These are phyloP conservation scores for Psophocarpus tetragonolobus DNA, from an alignment of 306 rosid genomes.

Conservation along the genomic window DNA sequence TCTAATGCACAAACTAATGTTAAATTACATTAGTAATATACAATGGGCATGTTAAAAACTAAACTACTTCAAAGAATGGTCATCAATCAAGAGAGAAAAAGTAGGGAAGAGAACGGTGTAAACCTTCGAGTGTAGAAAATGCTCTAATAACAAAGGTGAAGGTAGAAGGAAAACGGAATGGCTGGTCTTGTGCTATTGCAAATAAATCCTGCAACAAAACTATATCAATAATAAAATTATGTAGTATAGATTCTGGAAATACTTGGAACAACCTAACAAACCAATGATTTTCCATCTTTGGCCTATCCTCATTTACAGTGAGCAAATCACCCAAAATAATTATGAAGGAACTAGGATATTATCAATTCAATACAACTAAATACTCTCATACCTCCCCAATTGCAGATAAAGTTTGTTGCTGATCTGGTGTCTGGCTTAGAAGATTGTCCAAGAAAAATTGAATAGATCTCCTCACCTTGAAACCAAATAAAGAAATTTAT, in stretches of 20 bases:
- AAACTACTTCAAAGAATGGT: background rate
- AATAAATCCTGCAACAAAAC: slow-evolving; percentile 70
- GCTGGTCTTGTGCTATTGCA: slow-evolving; percentile 88
- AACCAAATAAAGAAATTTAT: slow-evolving; percentile 2
- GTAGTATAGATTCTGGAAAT: background rate
- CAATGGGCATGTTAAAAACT: background rate
- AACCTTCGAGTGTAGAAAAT: slow-evolving; percentile 94
- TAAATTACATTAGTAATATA: background rate
- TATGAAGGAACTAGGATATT: background rate
- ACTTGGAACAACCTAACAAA: background rate
- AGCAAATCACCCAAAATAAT: background rate
- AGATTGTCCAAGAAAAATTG: slow-evolving; percentile 80
- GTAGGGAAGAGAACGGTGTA: slow-evolving; percentile 23
- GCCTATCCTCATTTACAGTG: background rate
- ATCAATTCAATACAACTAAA: background rate
- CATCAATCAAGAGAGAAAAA: background rate
- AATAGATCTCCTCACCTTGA: slow-evolving; percentile 83
- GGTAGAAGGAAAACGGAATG: slow-evolving; percentile 89
- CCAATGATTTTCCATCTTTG: background rate
- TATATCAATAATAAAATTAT: slow-evolving; percentile 18
- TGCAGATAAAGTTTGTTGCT: slow-evolving; percentile 71
- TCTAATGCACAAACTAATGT: background rate
- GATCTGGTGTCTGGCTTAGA: slow-evolving; percentile 74
- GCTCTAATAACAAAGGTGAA: slow-evolving; percentile 86
- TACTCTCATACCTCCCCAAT: slow-evolving; percentile 75